A percentile compares a stretch with the other conserved stretches of the same genome.
Conservation (phyloP, 345 rosid genomes). For the Sisymbrium irio region DNA sequence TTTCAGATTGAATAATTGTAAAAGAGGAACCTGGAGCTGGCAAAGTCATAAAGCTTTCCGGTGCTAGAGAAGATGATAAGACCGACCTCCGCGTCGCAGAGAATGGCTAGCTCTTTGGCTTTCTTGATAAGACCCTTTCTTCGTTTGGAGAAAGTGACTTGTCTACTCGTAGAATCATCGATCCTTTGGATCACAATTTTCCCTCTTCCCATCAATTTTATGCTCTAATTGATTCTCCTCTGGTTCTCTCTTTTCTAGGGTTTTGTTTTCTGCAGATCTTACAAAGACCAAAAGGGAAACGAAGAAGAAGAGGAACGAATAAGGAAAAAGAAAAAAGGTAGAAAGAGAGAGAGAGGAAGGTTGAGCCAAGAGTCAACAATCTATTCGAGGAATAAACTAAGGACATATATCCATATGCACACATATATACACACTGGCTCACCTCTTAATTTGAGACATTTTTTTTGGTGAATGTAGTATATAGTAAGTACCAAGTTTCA, state of each 20-base stretch:
- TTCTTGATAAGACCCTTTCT: conserved; percentile 45
- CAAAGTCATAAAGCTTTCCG: conserved; percentile 39
- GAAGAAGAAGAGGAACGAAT: conserved; percentile 31
- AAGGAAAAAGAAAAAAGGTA: conserved; percentile 30
- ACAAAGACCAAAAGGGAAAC: conserved; percentile 29
- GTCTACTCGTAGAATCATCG: conserved; percentile 44
- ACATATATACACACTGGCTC: conserved; percentile 10
- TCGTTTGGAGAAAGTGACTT: conserved; percentile 47
- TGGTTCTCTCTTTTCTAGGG: conserved; percentile 34
- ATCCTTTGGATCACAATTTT: conserved; percentile 46
- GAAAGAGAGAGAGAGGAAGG: conserved; percentile 25
- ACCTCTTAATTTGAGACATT: conserved; percentile 34
- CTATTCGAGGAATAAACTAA: conserved; percentile 40
- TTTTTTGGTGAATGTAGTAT: conserved; percentile 17
- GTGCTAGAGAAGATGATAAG: conserved; percentile 42
- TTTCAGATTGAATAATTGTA: conserved; percentile 7
- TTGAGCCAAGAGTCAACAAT: conserved; percentile 43
- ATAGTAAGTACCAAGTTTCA: conserved; percentile 16
- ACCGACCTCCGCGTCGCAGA: conserved; percentile 43
- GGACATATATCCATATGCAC: conserved; percentile 18
- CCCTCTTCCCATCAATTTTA: conserved; percentile 41
- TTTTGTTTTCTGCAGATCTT: conserved; percentile 28
- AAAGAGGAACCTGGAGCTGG: conserved; percentile 41
- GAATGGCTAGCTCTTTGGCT: conserved; percentile 42
- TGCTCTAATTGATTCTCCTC: conserved; percentile 17